Conservation (phyloP, 1,139 yeast genomes). For the Diutina catenulata region DNA sequence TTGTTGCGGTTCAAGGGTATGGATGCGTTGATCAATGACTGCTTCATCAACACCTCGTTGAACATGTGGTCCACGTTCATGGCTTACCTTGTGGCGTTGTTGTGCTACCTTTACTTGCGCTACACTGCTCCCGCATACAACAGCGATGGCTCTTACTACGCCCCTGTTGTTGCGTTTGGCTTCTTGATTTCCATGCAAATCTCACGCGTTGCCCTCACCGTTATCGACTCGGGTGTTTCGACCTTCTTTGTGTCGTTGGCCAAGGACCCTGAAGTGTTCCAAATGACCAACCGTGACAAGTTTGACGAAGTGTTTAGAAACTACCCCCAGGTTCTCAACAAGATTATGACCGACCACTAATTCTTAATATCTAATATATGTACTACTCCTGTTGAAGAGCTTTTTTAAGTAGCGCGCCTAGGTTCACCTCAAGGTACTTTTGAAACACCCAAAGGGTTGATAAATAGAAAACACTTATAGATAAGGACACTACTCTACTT, state of each 20-base stretch:
- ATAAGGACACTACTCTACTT: no score
- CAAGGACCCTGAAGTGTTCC: constrained; percentile 78
- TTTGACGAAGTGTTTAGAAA: constrained; percentile 61
- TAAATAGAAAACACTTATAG: no score
- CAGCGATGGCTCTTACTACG: constrained; percentile 51
- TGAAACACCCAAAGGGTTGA: no score
- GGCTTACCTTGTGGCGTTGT: constrained; percentile 56
- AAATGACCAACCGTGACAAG: constrained; percentile 61
- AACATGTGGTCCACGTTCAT: constrained; percentile 62
- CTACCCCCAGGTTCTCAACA: constrained; percentile 65
- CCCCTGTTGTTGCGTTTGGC: constrained; percentile 68
- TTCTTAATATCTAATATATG: no score
- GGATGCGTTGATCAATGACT: constrained; percentile 79
- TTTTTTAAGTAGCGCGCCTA: no score
- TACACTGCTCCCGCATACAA: constrained; percentile 69
- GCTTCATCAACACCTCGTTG: constrained; percentile 66
- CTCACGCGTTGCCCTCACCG: constrained; percentile 58
- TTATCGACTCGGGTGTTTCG: constrained; percentile 71
- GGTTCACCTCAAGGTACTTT: no score
- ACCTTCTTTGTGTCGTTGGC: constrained; percentile 84
- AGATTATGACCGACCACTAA: no score
- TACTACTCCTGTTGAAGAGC: no score
- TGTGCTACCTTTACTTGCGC: constrained; percentile 60
- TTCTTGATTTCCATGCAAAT: constrained; percentile 72
- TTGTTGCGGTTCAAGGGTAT: constrained; percentile 70